These are phyloP conservation scores for Phlebiopsis flavidoalba DNA, from an alignment of 768 basidiomycete genomes.

Conservation along the genomic window DNA sequence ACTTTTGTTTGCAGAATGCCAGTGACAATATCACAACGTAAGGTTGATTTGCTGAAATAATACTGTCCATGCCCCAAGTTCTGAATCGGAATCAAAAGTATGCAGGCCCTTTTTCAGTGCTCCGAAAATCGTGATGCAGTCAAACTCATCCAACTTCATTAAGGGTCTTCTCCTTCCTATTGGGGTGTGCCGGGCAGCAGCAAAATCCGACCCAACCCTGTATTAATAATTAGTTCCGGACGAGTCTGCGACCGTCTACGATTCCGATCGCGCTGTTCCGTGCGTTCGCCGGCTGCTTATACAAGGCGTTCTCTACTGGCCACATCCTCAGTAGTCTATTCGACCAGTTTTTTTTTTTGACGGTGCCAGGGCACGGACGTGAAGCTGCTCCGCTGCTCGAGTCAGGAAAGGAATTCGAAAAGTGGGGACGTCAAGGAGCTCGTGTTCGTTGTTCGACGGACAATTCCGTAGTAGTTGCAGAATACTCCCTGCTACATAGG, in stretches of 20 bases:
- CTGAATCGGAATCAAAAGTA: constrained; percentile 76
- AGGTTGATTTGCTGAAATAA: constrained; percentile 89
- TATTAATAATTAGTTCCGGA: constrained; percentile 94
- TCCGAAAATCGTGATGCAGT: too few species aligned
- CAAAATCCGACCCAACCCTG: constrained; percentile 93
- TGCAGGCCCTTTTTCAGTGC: background rate
- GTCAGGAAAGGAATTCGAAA: constrained; percentile 89
- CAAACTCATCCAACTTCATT: background rate
- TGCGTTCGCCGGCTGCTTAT: constrained; percentile 71
- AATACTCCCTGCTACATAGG: constrained; percentile 90
- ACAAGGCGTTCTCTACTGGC: constrained; percentile 53
- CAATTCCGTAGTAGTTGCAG: constrained; percentile 93
- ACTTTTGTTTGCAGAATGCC: constrained; percentile 53
- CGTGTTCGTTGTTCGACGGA: constrained; percentile 81
- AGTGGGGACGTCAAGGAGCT: constrained; percentile 87
- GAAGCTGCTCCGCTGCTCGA: constrained; percentile 83
- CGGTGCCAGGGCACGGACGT: constrained; percentile 87
- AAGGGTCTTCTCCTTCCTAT: constrained; percentile 94
- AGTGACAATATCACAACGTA: constrained; percentile 98
- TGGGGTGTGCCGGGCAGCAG: too few species aligned
- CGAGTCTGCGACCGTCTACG: constrained; percentile 88
- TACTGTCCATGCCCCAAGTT: constrained; percentile 82
- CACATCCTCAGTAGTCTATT: constrained; percentile 93
- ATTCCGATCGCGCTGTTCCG: constrained; percentile 90
- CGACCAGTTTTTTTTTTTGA: too few species aligned